phyloP scores from a whole-genome alignment of 179 eudicot species.

The Corrigiola litoralis region DNA sequence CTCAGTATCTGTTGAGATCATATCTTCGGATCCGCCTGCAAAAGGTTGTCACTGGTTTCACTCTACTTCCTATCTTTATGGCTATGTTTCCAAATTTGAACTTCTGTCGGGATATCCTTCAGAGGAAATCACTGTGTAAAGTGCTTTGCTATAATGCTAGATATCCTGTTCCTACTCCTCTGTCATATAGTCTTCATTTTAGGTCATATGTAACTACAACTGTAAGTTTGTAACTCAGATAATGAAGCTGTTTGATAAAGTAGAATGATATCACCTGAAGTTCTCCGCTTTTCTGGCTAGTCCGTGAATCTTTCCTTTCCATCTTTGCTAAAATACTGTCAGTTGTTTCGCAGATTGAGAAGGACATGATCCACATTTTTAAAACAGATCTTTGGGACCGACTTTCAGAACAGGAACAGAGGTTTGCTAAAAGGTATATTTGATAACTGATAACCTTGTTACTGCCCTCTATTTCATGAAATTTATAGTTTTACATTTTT shows the following conservation, averaged over 20 bases:
- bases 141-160: no score
- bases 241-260: not conserved
- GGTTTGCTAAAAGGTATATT: conserved; percentile 54
- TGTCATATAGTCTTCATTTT: no score
- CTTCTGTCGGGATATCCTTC: no score
- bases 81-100: not conserved
- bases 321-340: conserved; percentile 13
- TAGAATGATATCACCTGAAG: not conserved
- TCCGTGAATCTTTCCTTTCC: not conserved
- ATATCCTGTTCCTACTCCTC: no score
- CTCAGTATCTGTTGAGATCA: conserved; percentile 69
- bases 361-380: conserved; percentile 57
- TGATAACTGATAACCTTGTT: not conserved
- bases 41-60: conserved; percentile 42
- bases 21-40: conserved; percentile 85
- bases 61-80: not conserved
- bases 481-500: not conserved
- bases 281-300: not conserved
- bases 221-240: no score
- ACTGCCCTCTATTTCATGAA: not conserved
- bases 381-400: conserved; percentile 71
- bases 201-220: no score
- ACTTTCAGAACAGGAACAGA: conserved; percentile 71
- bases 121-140: no score
- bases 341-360: conserved; percentile 66